Conservation (phyloP, 306 rosid genomes). For the Dalbergia cultrata region DNA sequence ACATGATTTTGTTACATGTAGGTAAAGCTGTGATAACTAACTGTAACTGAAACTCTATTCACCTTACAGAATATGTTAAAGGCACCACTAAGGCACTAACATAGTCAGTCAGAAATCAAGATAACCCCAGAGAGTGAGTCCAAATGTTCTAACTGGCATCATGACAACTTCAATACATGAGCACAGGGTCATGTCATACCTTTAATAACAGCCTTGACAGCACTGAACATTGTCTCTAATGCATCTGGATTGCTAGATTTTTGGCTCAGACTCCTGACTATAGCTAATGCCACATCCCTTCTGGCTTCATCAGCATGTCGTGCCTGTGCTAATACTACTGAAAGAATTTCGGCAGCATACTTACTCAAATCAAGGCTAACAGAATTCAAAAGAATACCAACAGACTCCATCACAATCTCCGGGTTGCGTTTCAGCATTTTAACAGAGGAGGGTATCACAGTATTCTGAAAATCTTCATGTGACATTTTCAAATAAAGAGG, state of each 20-base stretch:
- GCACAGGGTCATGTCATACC: conserved; percentile 57
- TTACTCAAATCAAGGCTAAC: conserved; percentile 92
- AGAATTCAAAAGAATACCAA: conserved; percentile 77
- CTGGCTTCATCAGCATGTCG: conserved; percentile 91
- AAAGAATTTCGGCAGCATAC: conserved; percentile 88
- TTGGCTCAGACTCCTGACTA: conserved; percentile 75
- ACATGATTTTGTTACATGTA: neutral
- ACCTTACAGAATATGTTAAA: neutral
- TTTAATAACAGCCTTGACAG: conserved; percentile 83
- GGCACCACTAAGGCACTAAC: conserved; percentile 7
- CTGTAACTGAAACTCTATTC: neutral
- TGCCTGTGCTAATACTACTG: conserved; percentile 81
- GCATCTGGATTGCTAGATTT: conserved; percentile 94
- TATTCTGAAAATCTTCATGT: conserved; percentile 83
- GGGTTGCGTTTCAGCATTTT: conserved; percentile 99
- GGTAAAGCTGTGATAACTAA: neutral
- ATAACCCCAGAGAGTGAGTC: conserved; percentile 10
- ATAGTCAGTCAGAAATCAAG: conserved; percentile 32
- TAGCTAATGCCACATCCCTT: conserved; percentile 76
- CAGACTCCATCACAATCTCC: conserved; percentile 93
- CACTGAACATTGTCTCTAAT: conserved; percentile 76
- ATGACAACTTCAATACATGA: conserved; percentile 15
- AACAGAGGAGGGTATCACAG: conserved; percentile 80
- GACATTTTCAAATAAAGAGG: conserved; percentile 77
- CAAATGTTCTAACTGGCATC: conserved; percentile 32